Evolutionary conservation across 805 yeast species (phyloP).

Genomic region (Scheffersomyces coipomensis): DNA sequence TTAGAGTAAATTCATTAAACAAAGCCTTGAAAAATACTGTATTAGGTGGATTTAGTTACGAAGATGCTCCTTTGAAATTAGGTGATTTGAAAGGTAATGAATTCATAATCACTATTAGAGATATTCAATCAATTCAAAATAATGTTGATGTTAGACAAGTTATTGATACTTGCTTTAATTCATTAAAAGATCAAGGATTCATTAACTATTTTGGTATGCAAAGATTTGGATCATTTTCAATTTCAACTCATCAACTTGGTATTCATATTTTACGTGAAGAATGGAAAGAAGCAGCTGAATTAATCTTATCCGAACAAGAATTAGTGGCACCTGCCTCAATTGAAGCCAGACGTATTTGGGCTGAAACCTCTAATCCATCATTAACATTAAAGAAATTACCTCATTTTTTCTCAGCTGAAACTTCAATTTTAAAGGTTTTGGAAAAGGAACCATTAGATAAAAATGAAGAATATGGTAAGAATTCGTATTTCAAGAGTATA

Average conservation of each 20-base stretch:
- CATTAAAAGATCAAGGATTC: constrained; percentile 69
- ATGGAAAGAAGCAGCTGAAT: constrained; percentile 78
- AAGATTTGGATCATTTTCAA: constrained; percentile 92
- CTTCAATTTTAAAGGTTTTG: constrained; percentile 62
- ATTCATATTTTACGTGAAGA: constrained; percentile 64
- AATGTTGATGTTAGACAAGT: constrained; percentile 36
- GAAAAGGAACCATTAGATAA: constrained; percentile 48
- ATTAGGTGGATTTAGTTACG: constrained; percentile 76
- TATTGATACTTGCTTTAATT: constrained; percentile 51
- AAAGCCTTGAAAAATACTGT: constrained; percentile 72
- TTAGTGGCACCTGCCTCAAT: constrained; percentile 78
- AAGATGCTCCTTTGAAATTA: constrained; percentile 57
- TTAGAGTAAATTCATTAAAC: constrained; percentile 74
- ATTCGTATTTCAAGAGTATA: constrained; percentile 73
- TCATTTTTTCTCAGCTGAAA: constrained; percentile 81
- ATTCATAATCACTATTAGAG: constrained; percentile 80
- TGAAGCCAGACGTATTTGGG: constrained; percentile 84
- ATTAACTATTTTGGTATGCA: constrained; percentile 98
- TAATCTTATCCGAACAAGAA: constrained; percentile 83
- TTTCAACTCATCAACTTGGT: constrained; percentile 89
- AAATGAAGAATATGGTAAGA: constrained; percentile 42
- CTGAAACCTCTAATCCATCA: constrained; percentile 62
- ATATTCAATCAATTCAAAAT: constrained; percentile 46
- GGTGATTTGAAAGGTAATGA: constrained; percentile 92
- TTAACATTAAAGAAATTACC: constrained; percentile 79